Percentiles rank a stretch among this genome's conserved stretches.
These are phyloP conservation scores for Pilaira anomala DNA, from an alignment of 192 early-diverging fungal species.

Conservation along the genomic window DNA sequence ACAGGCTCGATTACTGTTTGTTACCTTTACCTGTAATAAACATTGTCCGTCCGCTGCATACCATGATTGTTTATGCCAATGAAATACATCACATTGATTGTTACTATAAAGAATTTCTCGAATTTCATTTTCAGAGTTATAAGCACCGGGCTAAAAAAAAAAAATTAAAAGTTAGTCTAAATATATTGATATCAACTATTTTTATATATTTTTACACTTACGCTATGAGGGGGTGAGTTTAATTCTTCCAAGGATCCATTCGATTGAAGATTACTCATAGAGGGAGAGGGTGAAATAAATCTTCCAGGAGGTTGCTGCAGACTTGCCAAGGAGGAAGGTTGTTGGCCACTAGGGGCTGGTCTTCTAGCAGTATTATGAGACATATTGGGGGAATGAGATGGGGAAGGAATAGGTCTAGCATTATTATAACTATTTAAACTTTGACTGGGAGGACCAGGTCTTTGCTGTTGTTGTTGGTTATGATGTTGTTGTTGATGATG, in stretches of 20 bases:
- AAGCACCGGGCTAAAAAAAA: slow-evolving; percentile 7
- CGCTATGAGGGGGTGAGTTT: slow-evolving; percentile 16
- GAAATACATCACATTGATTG: slow-evolving; percentile 48
- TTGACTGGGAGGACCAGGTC: background rate
- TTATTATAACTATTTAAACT: slow-evolving; percentile 3
- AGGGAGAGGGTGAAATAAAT: slow-evolving; percentile 17
- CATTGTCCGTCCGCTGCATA: slow-evolving; percentile 47
- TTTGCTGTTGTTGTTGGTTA: background rate
- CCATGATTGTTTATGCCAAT: slow-evolving; percentile 52
- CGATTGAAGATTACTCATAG: background rate
- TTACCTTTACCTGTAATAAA: slow-evolving; percentile 44
- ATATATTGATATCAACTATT: background rate
- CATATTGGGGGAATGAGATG: slow-evolving; percentile 10
- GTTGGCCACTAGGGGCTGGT: slow-evolving; percentile 2
- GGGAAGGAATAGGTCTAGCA: slow-evolving; percentile 5
- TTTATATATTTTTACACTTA: background rate
- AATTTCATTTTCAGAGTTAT: slow-evolving; percentile 8
- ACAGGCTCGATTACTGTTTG: slow-evolving; percentile 38
- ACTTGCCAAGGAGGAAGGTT: background rate
- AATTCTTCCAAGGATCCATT: slow-evolving; percentile 2
- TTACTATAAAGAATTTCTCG: slow-evolving; percentile 24
- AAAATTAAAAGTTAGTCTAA: background rate
- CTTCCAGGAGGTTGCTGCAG: background rate
- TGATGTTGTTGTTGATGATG: too few relatives aligned
- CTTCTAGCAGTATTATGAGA: slow-evolving; percentile 5